phyloP scores from a whole-genome alignment of 148 eudicot genomes.

The Salicornia ramosissima region DNA sequence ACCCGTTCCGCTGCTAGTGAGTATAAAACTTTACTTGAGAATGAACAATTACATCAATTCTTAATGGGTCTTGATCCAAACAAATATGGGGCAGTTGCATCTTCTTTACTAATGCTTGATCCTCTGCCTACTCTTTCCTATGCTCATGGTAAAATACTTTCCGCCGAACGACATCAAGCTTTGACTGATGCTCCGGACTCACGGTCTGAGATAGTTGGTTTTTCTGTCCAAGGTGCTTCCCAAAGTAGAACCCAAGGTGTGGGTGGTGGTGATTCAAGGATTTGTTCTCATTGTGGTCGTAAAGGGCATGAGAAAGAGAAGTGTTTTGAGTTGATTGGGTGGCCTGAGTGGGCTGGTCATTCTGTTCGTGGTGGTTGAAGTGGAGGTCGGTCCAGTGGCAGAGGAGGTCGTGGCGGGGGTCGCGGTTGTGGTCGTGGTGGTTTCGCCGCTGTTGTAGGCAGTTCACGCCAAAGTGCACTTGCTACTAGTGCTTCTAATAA shows the following conservation, averaged over 20 bases:
- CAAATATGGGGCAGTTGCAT: background rate
- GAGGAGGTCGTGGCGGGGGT: background rate
- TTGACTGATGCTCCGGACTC: background rate
- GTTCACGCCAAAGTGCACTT: background rate
- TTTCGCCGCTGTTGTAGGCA: background rate
- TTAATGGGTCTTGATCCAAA: background rate
- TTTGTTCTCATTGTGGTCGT: background rate
- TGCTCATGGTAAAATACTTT: background rate
- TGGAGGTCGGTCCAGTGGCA: background rate
- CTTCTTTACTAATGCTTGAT: background rate
- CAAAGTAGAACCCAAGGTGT: too few relatives aligned
- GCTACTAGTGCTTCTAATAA: background rate
- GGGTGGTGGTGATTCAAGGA: background rate
- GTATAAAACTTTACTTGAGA: background rate
- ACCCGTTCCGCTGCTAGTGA: background rate
- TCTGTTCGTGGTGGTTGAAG: too few relatives aligned
- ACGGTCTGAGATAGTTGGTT: background rate
- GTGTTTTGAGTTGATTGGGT: background rate
- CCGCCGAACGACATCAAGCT: background rate
- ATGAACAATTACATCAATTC: background rate
- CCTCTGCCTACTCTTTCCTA: background rate
- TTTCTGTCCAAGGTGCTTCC: background rate
- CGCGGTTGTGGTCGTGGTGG: background rate
- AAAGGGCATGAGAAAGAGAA: background rate
- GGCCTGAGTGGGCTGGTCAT: background rate